Conservation (phyloP, 1,139 yeast species). For the Pichia sp. region DNA sequence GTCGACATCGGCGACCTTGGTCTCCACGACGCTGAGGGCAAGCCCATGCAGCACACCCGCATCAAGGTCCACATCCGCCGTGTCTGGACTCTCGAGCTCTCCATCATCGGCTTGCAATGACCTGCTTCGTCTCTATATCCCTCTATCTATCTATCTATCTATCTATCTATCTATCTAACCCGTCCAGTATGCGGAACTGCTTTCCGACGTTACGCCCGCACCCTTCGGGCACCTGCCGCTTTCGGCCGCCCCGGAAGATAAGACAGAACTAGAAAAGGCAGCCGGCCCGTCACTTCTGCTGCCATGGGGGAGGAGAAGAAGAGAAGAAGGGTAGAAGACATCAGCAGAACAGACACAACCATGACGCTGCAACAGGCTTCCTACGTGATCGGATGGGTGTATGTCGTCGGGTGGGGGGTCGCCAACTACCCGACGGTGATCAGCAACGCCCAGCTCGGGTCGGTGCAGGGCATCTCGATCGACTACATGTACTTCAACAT, state of each 20-base stretch:
- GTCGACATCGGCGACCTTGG: conserved; percentile 41
- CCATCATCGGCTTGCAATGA: conserved; percentile 54
- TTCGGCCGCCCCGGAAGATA: not conserved
- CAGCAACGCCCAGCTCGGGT: conserved; percentile 27
- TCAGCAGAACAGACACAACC: no score
- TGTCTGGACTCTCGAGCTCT: conserved; percentile 81
- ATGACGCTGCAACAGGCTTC: conserved; percentile 3
- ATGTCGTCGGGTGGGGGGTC: conserved; percentile 30
- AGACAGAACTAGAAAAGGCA: not conserved
- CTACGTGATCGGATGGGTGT: conserved; percentile 26
- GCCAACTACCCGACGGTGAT: conserved; percentile 31
- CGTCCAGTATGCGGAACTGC: not conserved
- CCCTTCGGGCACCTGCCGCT: not conserved
- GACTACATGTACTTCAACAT: conserved; percentile 33
- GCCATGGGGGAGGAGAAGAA: no score
- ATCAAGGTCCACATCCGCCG: conserved; percentile 68
- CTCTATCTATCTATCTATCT: no score
- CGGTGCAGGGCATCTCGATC: conserved; percentile 33
- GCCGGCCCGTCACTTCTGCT: no score
- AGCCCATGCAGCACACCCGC: conserved; percentile 23
- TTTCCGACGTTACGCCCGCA: not conserved
- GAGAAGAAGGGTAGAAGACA: no score
- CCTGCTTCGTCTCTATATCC: no score
- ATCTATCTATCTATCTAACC: not conserved
- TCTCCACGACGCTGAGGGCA: conserved; percentile 25